phyloP scores from a whole-genome alignment of 805 yeast genomes.

The Yarrowia keelungensis region DNA sequence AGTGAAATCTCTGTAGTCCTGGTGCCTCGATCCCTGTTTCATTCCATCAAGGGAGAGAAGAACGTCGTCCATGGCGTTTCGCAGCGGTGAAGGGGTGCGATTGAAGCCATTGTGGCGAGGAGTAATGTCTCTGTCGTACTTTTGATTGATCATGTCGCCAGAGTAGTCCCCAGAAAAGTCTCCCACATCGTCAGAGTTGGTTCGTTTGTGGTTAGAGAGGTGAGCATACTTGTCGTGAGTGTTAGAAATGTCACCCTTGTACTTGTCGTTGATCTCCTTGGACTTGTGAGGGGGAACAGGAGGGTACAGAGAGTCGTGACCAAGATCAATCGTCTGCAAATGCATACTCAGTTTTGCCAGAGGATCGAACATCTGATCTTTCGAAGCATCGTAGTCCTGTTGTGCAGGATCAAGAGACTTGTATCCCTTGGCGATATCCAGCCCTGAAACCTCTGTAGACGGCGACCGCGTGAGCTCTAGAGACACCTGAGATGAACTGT shows the following conservation, averaged over 20 bases:
- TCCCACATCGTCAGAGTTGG: slow-evolving; percentile 18
- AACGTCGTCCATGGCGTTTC: slow-evolving; percentile 50
- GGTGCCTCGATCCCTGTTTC: slow-evolving; percentile 35
- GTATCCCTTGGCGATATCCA: slow-evolving; percentile 30
- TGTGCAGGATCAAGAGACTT: slow-evolving; percentile 14
- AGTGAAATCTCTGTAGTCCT: slow-evolving; percentile 20
- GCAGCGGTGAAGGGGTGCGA: slow-evolving; percentile 48
- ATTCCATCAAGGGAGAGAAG: slow-evolving; percentile 47
- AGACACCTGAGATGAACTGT: slow-evolving; percentile 20
- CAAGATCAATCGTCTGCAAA: slow-evolving; percentile 24
- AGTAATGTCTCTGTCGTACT: slow-evolving; percentile 25
- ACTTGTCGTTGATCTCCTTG: not conserved
- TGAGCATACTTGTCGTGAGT: no score
- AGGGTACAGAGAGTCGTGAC: slow-evolving; percentile 20
- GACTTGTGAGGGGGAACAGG: slow-evolving; percentile 28
- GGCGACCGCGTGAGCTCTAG: slow-evolving; percentile 4
- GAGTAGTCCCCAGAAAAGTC: slow-evolving; percentile 27
- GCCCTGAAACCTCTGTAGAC: slow-evolving; percentile 4
- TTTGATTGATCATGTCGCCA: slow-evolving; percentile 7
- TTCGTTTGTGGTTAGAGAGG: slow-evolving; percentile 13
- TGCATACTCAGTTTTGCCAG: slow-evolving; percentile 20
- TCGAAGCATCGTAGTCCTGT: not conserved
- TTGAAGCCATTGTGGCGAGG: slow-evolving; percentile 40
- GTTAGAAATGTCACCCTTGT: no score
- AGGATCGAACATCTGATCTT: slow-evolving; percentile 2